Evolutionary conservation across 2,329 filamentous ascomycete species (phyloP), one percentile per base, ranked within the genome.

Genomic region (Alternaria postmessia): DNA sequence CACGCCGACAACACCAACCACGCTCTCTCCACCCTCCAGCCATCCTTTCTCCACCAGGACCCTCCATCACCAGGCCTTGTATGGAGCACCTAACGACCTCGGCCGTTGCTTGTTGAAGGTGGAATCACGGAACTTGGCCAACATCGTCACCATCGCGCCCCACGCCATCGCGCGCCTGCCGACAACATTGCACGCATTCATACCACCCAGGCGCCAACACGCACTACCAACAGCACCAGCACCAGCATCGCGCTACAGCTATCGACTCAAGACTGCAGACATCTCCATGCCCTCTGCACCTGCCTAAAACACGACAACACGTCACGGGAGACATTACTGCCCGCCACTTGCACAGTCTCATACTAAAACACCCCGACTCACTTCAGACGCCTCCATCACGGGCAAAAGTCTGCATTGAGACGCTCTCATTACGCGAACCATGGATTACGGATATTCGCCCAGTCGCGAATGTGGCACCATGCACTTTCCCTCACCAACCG

Each of bases 401-500:
- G 14, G 20, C 56, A 57, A 52, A 30, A 14, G 51, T 39, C 55
- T 26, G 56, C 43, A 38, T 52, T 53, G 24, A 53, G 54, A 20
- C 51, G 26, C 55, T 39, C 51, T 43, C 51, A 54, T 53, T 49
- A 51, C 54, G 52, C 51, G 52, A 24, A 61, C 66, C 66, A 83
- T 84, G 82, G 82, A 83, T 73, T 81, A 83, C 67, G 80, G 81
- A 62, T 83, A 81, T 70, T 84, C 82, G 54, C 82, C 82, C 54
- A 81, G 81, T 68, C 81, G 82, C 68, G 81, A 83, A 60, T 91
- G 91, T 76, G 92, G 92, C 73, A 94, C 92, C 60, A 85, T 96
- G 71, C 93, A 95, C 74, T 85, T 97, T 71, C 89, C 93, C 66
- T 97, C 94, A 63, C 94, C 94, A 59, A 94, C 91, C 12, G 75